A percentile compares a stretch with the other conserved stretches of the same genome.
Conservation (phyloP, 2,329 filamentous ascomycete genomes). For the Sarocladium brachiariae region DNA sequence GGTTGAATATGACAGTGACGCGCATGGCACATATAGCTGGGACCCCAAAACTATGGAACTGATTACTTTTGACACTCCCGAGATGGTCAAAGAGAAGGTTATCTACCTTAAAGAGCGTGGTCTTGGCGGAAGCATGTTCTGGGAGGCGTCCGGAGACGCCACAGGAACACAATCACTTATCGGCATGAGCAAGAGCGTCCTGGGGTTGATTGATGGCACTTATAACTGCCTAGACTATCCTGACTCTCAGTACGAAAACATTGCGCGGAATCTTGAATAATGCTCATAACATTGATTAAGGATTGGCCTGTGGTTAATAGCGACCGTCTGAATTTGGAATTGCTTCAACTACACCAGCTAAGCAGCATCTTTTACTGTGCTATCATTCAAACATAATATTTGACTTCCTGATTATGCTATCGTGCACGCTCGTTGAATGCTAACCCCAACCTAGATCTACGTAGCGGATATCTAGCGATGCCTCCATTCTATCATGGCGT, state of each 20-base stretch:
- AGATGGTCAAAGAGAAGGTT: conserved; percentile 55
- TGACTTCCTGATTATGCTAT: neutral
- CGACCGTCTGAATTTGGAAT: no score
- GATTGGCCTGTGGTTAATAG: no score
- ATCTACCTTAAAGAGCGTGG: conserved; percentile 54
- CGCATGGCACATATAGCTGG: conserved; percentile 65
- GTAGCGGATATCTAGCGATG: neutral
- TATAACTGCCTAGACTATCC: conserved; percentile 47
- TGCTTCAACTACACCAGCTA: neutral
- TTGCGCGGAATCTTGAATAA: conserved; percentile 28
- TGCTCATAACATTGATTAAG: no score
- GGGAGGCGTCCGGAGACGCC: conserved; percentile 69
- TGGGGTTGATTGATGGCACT: conserved; percentile 34
- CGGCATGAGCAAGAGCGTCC: conserved; percentile 34
- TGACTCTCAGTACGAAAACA: conserved; percentile 48
- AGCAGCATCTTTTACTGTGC: neutral
- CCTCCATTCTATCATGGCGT: neutral
- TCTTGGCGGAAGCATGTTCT: conserved; percentile 78
- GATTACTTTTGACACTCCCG: conserved; percentile 64
- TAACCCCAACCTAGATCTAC: neutral
- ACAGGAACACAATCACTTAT: conserved; percentile 55
- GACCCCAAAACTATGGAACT: conserved; percentile 53
- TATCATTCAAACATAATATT: neutral
- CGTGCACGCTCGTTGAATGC: neutral
- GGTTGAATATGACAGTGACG: conserved; percentile 48